A percentile compares a stretch with the other conserved stretches of the same genome.
Evolutionary conservation across 805 yeast species (phyloP).

Genomic region (Candida succiphila): DNA sequence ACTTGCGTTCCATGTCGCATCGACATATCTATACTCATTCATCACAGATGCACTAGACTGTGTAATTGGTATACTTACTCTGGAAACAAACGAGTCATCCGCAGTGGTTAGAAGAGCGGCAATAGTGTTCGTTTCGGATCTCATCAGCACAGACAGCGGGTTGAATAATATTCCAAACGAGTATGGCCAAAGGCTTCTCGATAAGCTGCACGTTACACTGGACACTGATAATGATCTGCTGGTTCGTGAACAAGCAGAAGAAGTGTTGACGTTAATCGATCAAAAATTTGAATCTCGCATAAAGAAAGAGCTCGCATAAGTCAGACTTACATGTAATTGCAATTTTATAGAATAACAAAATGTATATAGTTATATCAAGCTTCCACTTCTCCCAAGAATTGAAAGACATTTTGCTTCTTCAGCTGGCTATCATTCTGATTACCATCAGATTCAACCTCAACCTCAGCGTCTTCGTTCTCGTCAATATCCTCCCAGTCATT

Average conservation of each 20-base stretch:
- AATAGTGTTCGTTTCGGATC: constrained; percentile 54
- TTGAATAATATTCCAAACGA: constrained; percentile 20
- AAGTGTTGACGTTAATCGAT: constrained; percentile 22
- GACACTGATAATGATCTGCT: constrained; percentile 46
- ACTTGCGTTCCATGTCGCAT: constrained; percentile 47
- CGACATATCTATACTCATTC: constrained; percentile 37
- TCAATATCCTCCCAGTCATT: constrained; percentile 14
- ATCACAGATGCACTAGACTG: constrained; percentile 62
- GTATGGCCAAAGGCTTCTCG: constrained; percentile 33
- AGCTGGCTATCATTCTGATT: neutral
- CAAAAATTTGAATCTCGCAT: constrained; percentile 12
- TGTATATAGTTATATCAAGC: neutral
- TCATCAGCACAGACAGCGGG: constrained; percentile 34
- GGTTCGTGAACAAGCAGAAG: constrained; percentile 47
- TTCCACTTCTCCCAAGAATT: neutral
- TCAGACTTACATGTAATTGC: no score
- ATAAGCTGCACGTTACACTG: constrained; percentile 31
- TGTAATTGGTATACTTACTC: constrained; percentile 61
- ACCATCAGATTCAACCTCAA: constrained; percentile 1
- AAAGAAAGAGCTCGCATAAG: no score
- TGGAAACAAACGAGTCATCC: constrained; percentile 35
- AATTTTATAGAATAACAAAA: neutral
- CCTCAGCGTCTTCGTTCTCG: constrained; percentile 9
- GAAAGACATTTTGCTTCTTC: neutral
- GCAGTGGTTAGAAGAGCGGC: constrained; percentile 69